These are phyloP conservation scores for Sporopachydermia lactativora DNA, from an alignment of 805 yeast genomes.

Conservation along the genomic window DNA sequence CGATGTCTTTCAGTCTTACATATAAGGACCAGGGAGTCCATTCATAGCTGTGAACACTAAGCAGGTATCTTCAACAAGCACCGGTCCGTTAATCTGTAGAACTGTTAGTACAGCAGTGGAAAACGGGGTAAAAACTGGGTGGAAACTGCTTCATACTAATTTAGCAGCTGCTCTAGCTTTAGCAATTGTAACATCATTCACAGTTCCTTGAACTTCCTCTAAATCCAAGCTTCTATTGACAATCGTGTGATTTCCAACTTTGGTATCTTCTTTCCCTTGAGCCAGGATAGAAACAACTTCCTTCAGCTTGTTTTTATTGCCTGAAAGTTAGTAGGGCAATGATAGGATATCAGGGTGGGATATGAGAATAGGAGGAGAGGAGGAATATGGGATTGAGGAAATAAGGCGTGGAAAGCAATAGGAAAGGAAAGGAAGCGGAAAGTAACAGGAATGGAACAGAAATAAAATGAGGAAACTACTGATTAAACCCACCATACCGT, in stretches of 20 bases:
- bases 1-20: conserved; percentile 18
- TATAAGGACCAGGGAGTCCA: conserved; percentile 88
- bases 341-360: no score
- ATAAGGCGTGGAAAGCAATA: no score
- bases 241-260: conserved; percentile 37
- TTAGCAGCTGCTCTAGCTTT: conserved; percentile 67
- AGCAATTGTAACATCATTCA: conserved; percentile 66
- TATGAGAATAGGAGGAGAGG: no score
- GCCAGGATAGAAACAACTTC: conserved; percentile 72
- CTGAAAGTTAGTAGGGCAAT: no score
- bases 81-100: conserved; percentile 49
- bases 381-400: no score
- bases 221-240: conserved; percentile 60
- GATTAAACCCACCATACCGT: no score
- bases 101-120: neutral
- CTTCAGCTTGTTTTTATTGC: conserved; percentile 74
- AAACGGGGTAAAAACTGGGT: no score
- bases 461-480: no score
- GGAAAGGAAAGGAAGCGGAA: no score
- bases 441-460: no score
- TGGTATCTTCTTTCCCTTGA: conserved; percentile 20
- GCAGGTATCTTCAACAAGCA: conserved; percentile 90
- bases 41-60: conserved; percentile 70
- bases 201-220: conserved; percentile 83
- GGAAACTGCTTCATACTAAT: conserved; percentile 19